Percentiles rank a stretch among this genome's conserved stretches.
phyloP scores from a whole-genome alignment of 805 yeast species.

The Kurtzmaniella fragi region DNA sequence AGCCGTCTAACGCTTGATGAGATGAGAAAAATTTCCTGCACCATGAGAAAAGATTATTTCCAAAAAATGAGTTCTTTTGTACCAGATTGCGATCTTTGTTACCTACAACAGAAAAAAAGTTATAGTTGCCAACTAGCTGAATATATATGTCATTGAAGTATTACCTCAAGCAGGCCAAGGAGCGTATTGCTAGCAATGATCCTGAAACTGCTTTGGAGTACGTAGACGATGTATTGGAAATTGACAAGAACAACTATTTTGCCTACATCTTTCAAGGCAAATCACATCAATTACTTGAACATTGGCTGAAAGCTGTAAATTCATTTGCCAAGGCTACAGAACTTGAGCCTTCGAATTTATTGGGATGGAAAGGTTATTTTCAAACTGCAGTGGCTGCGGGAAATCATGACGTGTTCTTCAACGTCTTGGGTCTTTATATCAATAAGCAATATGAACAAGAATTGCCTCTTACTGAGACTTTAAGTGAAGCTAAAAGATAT shows the following conservation, averaged over 20 bases:
- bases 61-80: too few relatives aligned
- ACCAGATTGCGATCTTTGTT: too few relatives aligned
- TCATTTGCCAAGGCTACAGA: constrained; percentile 47
- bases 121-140: too few relatives aligned
- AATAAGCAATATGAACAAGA: constrained; percentile 35
- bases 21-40: too few relatives aligned
- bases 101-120: too few relatives aligned
- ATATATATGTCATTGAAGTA: constrained; percentile 9
- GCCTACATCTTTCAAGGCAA: constrained; percentile 74
- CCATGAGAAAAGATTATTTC: too few relatives aligned
- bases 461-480: constrained; percentile 43
- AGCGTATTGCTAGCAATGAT: constrained; percentile 50
- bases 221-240: constrained; percentile 49
- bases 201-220: constrained; percentile 57
- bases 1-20: too few relatives aligned
- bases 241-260: constrained; percentile 54
- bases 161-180: constrained; percentile 35
- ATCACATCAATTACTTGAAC: constrained; percentile 45
- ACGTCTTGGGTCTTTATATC: constrained; percentile 41
- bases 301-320: constrained; percentile 32
- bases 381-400: constrained; percentile 35
- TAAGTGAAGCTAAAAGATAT: constrained; percentile 44
- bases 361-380: constrained; percentile 81
- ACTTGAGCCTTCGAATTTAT: constrained; percentile 44
- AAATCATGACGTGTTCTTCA: constrained; percentile 43